Evolutionary conservation across 192 early-diverging fungal genomes (phyloP), one percentile per base, ranked within the genome.

Genomic region (Entomortierella beljakovae): DNA sequence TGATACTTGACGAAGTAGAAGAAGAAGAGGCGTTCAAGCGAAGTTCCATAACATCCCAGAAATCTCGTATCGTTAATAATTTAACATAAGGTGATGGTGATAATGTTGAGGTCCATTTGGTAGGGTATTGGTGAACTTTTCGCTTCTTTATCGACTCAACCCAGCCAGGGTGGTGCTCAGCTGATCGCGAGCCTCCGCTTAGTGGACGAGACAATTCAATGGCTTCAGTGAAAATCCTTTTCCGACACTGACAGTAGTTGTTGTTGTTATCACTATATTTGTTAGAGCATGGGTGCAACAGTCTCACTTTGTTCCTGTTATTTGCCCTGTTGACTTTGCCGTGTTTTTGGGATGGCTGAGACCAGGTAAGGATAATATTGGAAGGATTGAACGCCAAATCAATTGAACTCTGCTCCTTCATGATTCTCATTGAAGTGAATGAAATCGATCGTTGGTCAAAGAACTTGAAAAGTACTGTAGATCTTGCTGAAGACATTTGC

Each of bases 121-220:
- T 79, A 2, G 75, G 60, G 33, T 59, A 55, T 35, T 79, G 75
- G 37, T 79, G 75, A 10, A 79, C 54, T 33, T 79, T 79, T 35
- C 75, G 67, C 34, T 62, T 68, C 51, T 79, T 79, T 50, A 79
- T 58, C 0, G 75, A 79, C 40, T 79, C 68, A 9, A 79, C 38
- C 75, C 75, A 79, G 15, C 48, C 68, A n/a, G 75, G 67, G 51
- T 69, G 51, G 35, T 69, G 46, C 6, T 57, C 68, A 6, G 35
- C 23, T 15, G 38, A 23, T 18, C 22, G 26, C 3, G 61, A 33
- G 9, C 28, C 34, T 15, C 32, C 31, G 16, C 53, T 56, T 20
- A 79, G 18, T 9, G 75, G 75, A 0, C 68, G 46, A 8, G 56
- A 46, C 16, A 79, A 25, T 20, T 69, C 67, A 42, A 79, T 70